Conservation (phyloP, 108 stramenopile genomes). For the Cyclotella kingstonii region DNA sequence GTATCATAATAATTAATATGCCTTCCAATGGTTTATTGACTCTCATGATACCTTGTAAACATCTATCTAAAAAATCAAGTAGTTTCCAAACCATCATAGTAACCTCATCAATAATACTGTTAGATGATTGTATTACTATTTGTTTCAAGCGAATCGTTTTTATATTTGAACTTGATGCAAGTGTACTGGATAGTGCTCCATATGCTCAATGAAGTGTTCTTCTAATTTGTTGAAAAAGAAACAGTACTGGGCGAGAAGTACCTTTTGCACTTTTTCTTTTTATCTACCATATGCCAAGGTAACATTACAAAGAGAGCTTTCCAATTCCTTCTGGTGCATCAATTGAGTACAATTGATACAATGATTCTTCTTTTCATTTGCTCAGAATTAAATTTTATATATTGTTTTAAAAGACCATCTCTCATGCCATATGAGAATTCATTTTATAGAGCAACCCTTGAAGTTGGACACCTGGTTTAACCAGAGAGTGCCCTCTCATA, state of each 20-base stretch:
- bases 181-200: background rate
- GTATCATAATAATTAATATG: slow-evolving; percentile 8
- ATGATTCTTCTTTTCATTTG: too few species aligned
- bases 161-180: slow-evolving; percentile 2
- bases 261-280: background rate
- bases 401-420: too few species aligned
- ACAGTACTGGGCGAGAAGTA: slow-evolving; percentile 13
- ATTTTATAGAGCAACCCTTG: too few species aligned
- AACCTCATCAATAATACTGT: slow-evolving; percentile 21
- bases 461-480: too few species aligned
- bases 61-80: slow-evolving; percentile 7
- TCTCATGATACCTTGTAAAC: slow-evolving; percentile 2
- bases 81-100: slow-evolving; percentile 4
- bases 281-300: slow-evolving; percentile 2
- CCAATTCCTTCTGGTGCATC: too few species aligned
- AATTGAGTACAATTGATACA: too few species aligned
- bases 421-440: too few species aligned
- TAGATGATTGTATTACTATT: background rate
- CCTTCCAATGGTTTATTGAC: slow-evolving; percentile 9
- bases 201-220: slow-evolving; percentile 10
- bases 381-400: too few species aligned
- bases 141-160: background rate
- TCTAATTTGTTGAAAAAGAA: slow-evolving; percentile 2
- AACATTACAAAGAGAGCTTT: too few species aligned
- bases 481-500: too few species aligned